Conservation (phyloP, 2,329 filamentous ascomycete genomes). For the Penicillium freii region DNA sequence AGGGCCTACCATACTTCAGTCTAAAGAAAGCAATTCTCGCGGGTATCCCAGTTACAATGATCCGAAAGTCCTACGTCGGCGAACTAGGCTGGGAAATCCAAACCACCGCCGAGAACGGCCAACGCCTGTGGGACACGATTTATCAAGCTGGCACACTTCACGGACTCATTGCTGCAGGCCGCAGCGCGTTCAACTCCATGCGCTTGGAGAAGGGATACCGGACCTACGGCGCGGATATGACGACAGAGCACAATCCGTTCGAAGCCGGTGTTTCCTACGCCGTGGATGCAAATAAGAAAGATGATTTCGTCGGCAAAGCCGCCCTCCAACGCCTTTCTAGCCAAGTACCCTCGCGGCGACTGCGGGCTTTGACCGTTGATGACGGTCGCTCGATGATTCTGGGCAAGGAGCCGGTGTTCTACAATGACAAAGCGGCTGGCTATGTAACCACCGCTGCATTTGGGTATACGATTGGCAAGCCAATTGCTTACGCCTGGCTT, state of each 20-base stretch:
- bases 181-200: slow-evolving; percentile 57
- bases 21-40: slow-evolving; percentile 51
- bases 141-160: slow-evolving; percentile 55
- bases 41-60: slow-evolving; percentile 56
- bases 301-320: slow-evolving; percentile 51
- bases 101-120: slow-evolving; percentile 58
- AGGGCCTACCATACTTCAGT: slow-evolving; percentile 51
- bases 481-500: slow-evolving; percentile 60
- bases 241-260: slow-evolving; percentile 59
- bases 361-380: slow-evolving; percentile 54
- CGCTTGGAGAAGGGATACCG: slow-evolving; percentile 61
- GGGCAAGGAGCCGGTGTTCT: slow-evolving; percentile 62
- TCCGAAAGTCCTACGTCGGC: slow-evolving; percentile 60
- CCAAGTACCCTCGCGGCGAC: slow-evolving; percentile 36
- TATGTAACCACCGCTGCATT: slow-evolving; percentile 63
- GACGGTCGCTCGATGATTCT: slow-evolving; percentile 58
- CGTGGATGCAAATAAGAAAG: slow-evolving; percentile 41
- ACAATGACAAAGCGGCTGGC: slow-evolving; percentile 48
- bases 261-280: slow-evolving; percentile 57
- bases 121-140: slow-evolving; percentile 58
- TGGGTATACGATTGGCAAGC: slow-evolving; percentile 58
- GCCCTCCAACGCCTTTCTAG: slow-evolving; percentile 48
- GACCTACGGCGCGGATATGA: slow-evolving; percentile 59
- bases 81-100: slow-evolving; percentile 64
- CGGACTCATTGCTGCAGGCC: slow-evolving; percentile 59